A percentile compares a stretch with the other conserved stretches of the same genome.
phyloP scores from a whole-genome alignment of 768 basidiomycete species.

The Mrakia hoshinonis region DNA sequence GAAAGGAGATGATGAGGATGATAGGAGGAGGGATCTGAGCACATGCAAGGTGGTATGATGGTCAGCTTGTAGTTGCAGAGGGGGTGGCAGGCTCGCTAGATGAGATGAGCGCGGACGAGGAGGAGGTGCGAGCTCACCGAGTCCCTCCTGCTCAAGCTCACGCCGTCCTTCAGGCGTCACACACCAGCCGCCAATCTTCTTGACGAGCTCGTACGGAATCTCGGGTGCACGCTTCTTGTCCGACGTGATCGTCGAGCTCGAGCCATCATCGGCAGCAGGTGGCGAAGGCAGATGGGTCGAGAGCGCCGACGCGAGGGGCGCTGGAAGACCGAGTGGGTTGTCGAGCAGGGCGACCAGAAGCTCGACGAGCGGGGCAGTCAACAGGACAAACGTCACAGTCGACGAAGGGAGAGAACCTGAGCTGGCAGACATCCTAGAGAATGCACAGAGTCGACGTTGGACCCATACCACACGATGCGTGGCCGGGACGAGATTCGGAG shows the following conservation, averaged over 20 bases:
- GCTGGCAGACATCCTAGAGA: background rate
- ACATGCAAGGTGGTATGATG: background rate
- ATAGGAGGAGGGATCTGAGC: slow-evolving; percentile 12
- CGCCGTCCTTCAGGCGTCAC: background rate
- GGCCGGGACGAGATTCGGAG: no score
- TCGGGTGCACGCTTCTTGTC: background rate
- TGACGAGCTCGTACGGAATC: slow-evolving; percentile 12
- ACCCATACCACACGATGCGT: no score
- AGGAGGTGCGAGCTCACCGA: background rate
- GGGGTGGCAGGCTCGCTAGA: no score
- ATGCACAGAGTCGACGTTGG: no score
- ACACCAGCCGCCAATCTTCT: slow-evolving; percentile 5
- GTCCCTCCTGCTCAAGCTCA: background rate
- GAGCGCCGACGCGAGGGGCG: background rate
- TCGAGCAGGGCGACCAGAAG: slow-evolving; percentile 5
- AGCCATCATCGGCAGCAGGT: background rate
- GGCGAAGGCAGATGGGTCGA: background rate
- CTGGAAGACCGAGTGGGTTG: background rate
- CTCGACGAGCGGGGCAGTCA: slow-evolving; percentile 7
- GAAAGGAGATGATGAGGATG: slow-evolving; percentile 19
- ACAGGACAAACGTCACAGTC: background rate
- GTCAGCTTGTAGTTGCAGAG: no score
- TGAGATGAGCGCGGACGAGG: no score
- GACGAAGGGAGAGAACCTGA: background rate
- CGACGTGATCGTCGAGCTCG: background rate